phyloP scores from a whole-genome alignment of 495 filamentous ascomycete species.

The Podospora pseudopauciseta region DNA sequence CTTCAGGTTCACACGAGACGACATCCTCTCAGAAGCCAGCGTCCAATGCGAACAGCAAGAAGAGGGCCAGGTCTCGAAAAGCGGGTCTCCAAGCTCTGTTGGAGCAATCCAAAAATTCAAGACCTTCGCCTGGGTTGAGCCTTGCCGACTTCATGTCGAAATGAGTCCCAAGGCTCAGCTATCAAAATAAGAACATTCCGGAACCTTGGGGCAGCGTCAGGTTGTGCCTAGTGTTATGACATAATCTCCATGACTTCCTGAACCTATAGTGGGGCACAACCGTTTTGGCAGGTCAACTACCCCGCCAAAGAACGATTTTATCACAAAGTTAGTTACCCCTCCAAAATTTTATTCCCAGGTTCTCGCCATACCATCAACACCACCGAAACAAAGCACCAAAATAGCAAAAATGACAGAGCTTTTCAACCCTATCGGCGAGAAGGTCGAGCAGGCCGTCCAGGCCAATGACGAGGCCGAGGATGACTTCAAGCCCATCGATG shows the following conservation, averaged over 20 bases:
- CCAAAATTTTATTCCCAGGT: slow-evolving; percentile 35
- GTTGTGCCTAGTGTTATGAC: slow-evolving; percentile 22
- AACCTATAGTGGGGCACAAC: slow-evolving; percentile 4
- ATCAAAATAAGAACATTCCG: slow-evolving; percentile 21
- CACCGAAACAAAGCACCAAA: slow-evolving; percentile 8
- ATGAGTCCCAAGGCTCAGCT: slow-evolving; percentile 19
- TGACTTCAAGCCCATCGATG: slow-evolving; percentile 58
- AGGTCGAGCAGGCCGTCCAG: slow-evolving; percentile 46
- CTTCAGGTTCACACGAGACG: neutral
- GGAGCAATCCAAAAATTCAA: slow-evolving; percentile 37
- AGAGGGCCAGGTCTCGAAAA: slow-evolving; percentile 52
- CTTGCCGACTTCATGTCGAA: slow-evolving; percentile 53
- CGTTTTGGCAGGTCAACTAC: slow-evolving; percentile 15
- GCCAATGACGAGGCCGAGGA: slow-evolving; percentile 40
- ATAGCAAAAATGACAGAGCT: slow-evolving; percentile 38
- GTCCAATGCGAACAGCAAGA: slow-evolving; percentile 50
- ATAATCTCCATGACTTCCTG: slow-evolving; percentile 23
- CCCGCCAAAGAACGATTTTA: slow-evolving; percentile 26
- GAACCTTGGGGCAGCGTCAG: slow-evolving; percentile 24
- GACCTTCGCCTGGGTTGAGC: slow-evolving; percentile 43
- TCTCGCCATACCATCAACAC: slow-evolving; percentile 1
- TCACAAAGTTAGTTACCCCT: slow-evolving; percentile 26
- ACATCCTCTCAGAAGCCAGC: slow-evolving; percentile 20
- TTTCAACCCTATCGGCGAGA: slow-evolving; percentile 54
- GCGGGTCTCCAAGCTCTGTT: slow-evolving; percentile 52